Percentiles rank a stretch among this genome's conserved stretches.
These are phyloP conservation scores for Trametes coccinea DNA, from an alignment of 768 basidiomycete species.

Conservation along the genomic window DNA sequence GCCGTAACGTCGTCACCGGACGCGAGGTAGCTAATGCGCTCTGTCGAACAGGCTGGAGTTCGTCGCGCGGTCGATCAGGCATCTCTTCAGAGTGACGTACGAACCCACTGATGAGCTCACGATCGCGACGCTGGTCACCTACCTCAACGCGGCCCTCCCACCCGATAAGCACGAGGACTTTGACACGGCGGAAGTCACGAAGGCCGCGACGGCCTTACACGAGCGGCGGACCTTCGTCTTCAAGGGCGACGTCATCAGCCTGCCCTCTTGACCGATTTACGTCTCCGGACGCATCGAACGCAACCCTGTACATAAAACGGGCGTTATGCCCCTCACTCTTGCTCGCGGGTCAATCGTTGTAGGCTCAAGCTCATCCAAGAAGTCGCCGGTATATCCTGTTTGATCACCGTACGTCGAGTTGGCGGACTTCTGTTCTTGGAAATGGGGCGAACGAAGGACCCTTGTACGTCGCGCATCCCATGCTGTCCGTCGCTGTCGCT, in stretches of 20 bases:
- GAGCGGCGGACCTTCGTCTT: slow-evolving; percentile 33
- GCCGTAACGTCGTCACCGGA: slow-evolving; percentile 6
- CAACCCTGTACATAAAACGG: slow-evolving; percentile 5
- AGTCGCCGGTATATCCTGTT: background rate
- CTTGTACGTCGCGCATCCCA: slow-evolving; percentile 9
- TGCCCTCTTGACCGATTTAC: background rate
- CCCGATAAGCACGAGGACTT: slow-evolving; percentile 81
- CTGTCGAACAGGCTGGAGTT: slow-evolving; percentile 50
- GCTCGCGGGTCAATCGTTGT: no score
- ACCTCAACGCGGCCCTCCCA: slow-evolving; percentile 76
- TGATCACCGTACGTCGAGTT: background rate
- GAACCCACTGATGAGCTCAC: slow-evolving; percentile 66
- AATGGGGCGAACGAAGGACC: slow-evolving; percentile 11
- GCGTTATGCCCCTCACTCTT: background rate
- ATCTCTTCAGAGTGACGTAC: slow-evolving; percentile 71
- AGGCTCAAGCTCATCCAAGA: no score
- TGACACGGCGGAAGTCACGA: slow-evolving; percentile 67
- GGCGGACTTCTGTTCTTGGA: slow-evolving; percentile 11
- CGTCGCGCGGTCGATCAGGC: slow-evolving; percentile 57
- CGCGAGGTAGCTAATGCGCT: slow-evolving; percentile 15
- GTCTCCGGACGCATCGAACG: background rate
- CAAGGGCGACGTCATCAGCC: slow-evolving; percentile 36
- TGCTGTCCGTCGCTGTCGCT: slow-evolving; percentile 6
- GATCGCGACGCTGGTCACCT: slow-evolving; percentile 66
- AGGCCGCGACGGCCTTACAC: slow-evolving; percentile 33